Evolutionary conservation across 768 basidiomycete species (phyloP), one percentile per base, ranked within the genome.

Genomic region (Kwoniella shandongensis): DNA sequence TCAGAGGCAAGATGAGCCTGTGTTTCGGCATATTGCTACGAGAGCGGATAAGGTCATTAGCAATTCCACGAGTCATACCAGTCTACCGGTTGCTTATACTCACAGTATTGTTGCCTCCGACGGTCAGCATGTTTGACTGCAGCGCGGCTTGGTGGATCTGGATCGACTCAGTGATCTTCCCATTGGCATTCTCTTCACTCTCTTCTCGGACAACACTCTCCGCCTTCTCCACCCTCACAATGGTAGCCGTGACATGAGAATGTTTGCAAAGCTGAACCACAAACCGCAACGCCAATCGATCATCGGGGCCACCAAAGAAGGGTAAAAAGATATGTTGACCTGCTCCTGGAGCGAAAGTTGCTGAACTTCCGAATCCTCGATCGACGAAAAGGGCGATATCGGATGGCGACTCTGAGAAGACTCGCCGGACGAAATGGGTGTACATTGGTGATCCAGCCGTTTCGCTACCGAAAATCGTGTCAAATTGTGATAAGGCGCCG

Each of bases 221-320:
- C 12, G 47, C 52, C 20, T 54, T 61, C 40, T 65, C 54, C 29
- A 94, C 78, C 46, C 85, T 80, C 1, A 94, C 78, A 0, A 91
- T 83, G 0, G 88, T 91, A 0, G 89, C 96, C 4, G 76, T 82
- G 0, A 89, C 81, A 62, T 86, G 87, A 2, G 38, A 17, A 59
- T 87, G 86, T 29, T 77, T 76, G 54, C 91, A 88, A 26, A 96
- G 78, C 73, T 97, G 93, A 30, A 89, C 83, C 3, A 90, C 83
- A 67, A 98, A 84, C 27, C 82, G 78, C 25, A 98, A 78, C 0
- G 90, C 89, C 20, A 91, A 80, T 0, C 96, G 84, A 73, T 97
- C 94, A 72, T 99, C 94, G 0, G 90, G 86, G 0, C 94, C 94
- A 35, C 94, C 94, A 72, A 91, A 88, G 83, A 94, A 97, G 0